These are phyloP conservation scores for Clavariopsis aquatica DNA, from an alignment of 495 filamentous ascomycete species.

Conservation along the genomic window DNA sequence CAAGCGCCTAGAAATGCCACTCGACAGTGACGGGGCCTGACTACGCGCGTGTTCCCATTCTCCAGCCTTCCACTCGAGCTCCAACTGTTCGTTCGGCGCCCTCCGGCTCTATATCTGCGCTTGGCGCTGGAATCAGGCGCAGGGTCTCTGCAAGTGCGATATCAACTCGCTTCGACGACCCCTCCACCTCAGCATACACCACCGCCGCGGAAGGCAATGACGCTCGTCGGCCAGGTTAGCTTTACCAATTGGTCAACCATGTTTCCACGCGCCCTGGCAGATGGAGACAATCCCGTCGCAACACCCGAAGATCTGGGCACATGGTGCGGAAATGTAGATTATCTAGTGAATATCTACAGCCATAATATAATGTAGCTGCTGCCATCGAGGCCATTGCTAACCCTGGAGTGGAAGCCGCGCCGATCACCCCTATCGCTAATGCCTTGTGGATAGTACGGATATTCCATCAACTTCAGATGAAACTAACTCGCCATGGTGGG, in stretches of 20 bases:
- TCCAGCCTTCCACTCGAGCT: conserved; percentile 11
- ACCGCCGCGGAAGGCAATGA: not conserved
- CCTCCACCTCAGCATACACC: not conserved
- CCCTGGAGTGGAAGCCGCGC: not conserved
- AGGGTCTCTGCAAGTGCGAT: conserved; percentile 18
- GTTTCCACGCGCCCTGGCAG: not conserved
- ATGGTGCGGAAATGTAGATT: not conserved
- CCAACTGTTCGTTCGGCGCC: conserved; percentile 2
- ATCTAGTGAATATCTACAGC: not conserved
- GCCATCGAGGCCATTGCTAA: conserved; percentile 10
- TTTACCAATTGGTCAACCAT: not conserved
- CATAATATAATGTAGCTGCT: conserved; percentile 4
- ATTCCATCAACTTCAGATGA: conserved; percentile 5
- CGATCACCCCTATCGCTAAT: conserved; percentile 2
- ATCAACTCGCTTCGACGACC: conserved; percentile 4
- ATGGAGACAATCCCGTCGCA: not conserved
- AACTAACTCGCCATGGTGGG: not conserved
- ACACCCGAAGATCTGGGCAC: not conserved
- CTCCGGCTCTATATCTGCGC: not conserved
- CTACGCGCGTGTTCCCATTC: conserved; percentile 5
- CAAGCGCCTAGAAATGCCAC: conserved; percentile 11
- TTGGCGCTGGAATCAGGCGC: not conserved
- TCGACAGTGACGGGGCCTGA: not conserved
- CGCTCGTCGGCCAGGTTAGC: not conserved
- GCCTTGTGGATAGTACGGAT: conserved; percentile 8